A percentile compares a stretch with the other conserved stretches of the same genome.
phyloP scores from a whole-genome alignment of 1,284 basidiomycete species.

The Schizopora paradoxa region DNA sequence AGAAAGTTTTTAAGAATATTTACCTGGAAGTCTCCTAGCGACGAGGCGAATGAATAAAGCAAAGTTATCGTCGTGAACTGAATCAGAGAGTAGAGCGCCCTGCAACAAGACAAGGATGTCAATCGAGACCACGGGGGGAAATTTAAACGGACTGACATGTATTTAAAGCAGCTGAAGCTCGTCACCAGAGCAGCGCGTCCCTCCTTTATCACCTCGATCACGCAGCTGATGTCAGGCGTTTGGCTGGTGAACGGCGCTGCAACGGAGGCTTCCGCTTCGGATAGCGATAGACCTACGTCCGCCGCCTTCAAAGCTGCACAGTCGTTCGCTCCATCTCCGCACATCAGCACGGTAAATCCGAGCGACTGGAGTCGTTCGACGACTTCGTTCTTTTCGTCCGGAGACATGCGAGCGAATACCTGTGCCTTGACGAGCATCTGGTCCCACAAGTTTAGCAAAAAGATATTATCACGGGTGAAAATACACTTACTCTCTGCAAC shows the following conservation, averaged over 20 bases:
- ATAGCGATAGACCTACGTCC: slow-evolving; percentile 94
- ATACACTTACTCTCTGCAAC: slow-evolving; percentile 69
- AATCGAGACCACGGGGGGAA: not conserved
- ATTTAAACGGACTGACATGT: slow-evolving; percentile 62
- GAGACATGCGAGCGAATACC: slow-evolving; percentile 98
- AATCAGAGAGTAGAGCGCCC: slow-evolving; percentile 88
- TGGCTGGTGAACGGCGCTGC: slow-evolving; percentile 97
- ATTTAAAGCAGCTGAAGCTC: slow-evolving; percentile 99
- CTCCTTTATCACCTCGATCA: slow-evolving; percentile 94
- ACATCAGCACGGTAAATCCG: slow-evolving; percentile 97
- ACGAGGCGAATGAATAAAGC: slow-evolving; percentile 94
- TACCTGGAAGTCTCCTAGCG: slow-evolving; percentile 94
- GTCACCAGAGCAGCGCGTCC: slow-evolving; percentile 95
- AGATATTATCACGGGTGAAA: not conserved
- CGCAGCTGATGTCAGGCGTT: slow-evolving; percentile 93
- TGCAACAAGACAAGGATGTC: slow-evolving; percentile 27
- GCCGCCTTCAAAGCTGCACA: slow-evolving; percentile 98
- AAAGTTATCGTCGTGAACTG: slow-evolving; percentile 88
- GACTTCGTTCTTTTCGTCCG: slow-evolving; percentile 98
- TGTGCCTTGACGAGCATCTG: slow-evolving; percentile 99
- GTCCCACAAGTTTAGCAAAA: slow-evolving; percentile 5
- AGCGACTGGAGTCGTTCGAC: slow-evolving; percentile 91
- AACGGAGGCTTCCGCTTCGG: slow-evolving; percentile 98
- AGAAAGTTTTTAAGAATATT: slow-evolving; percentile 22
- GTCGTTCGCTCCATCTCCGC: slow-evolving; percentile 98